Evolutionary conservation across 2,329 filamentous ascomycete species (phyloP), one percentile per base, ranked within the genome.

Genomic region (Bertia moriformis): DNA sequence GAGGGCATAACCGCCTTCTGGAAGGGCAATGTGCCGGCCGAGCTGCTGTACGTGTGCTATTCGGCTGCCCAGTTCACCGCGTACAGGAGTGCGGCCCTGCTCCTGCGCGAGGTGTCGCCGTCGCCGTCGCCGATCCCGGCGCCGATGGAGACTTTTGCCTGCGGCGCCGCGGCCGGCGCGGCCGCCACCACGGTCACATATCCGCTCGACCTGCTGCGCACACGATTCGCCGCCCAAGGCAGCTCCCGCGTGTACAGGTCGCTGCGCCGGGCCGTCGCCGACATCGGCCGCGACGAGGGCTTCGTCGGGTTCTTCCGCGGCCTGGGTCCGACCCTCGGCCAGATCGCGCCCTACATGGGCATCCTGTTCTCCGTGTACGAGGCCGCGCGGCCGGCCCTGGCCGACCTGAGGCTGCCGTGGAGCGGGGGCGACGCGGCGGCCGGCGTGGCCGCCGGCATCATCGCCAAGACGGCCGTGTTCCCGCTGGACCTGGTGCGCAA

Each of bases 1-100:
- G 80, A 85, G 55, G 79, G 79, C 15, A 58, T 83, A 42, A 73
- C 72, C 52, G 69, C 70, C 29, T 65, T 85, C 51, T 85, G 80
- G 80, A 84, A 83, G 60, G 80, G 80, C 48, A 85, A 85, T 51
- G 68, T 84, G 36, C 78, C 79, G 15, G 80, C 80, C 14, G 80
- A 84, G 59, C 57, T 78, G 41, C 71, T 85, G 56, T 85, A 85
- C 57, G 60, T 85, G 47, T 67, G 69, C 49, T 84, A 84, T 56
- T 74, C 78, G 41, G 72, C 72, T 38, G 63, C 73, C 32, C 80
- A 85, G 54, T 85, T 85, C 60, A 69, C 74, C 14, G 63, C 73
- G 29, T 84, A 84, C 57, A 69, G 74, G 40, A 67, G 65, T 37
- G 63, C 69, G 18, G 75, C 69, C 5, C 62, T 76, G 46, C 54